Base-by-base conservation (phyloP, 371 early-diverging fungal genomes). In the Rhizopus arrhizus region DNA sequence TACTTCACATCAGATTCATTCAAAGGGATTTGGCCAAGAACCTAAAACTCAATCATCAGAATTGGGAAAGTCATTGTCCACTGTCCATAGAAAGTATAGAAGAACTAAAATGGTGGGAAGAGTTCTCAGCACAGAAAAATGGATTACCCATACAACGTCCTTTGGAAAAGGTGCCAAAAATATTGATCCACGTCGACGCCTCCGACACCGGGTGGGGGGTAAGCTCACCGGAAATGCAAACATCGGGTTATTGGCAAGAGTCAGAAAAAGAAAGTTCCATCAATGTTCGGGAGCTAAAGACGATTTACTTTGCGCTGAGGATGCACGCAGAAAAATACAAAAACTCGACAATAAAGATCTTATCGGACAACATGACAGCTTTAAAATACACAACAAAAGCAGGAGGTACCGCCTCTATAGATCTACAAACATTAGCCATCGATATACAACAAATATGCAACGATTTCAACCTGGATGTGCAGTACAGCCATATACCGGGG, bases 351-450 rank as follows among this genome's bases (percentile, higher is more conserved):
- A 61, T 53, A 11, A 33, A 53, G 40, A 58, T 70, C 1, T 58
- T 35, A 13, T 12, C 48, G 0, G 67, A 71, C 65, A 71, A 60
- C 58, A 66, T 38, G 31, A 71, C 72, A 35, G 67, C 63, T 1
- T 32, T 71, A n/a, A 67, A 67, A 41, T 71, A 71, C 47, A 58
- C 38, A 0, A 46, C 40, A 10, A 64, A 65, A 32, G 43, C 56
- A 2, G 71, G 65, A 33, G 61, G 65, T 22, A 62, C 61, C 11
- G 52, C 58, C 3, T 67, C 68, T 28, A 7, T 45, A 4, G 0
- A n/a, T 0, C 51, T 72, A 28, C 68, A 72, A 54, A 47, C 53
- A 0, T 8, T 65, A 13, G 68, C 63, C 4, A 3, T 66, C 4
- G 9, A 66, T 29, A 64, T 66, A 9, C 64, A 61, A 15, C 48